phyloP scores from a whole-genome alignment of 2,329 filamentous ascomycete species.

The Botrytis deweyae region DNA sequence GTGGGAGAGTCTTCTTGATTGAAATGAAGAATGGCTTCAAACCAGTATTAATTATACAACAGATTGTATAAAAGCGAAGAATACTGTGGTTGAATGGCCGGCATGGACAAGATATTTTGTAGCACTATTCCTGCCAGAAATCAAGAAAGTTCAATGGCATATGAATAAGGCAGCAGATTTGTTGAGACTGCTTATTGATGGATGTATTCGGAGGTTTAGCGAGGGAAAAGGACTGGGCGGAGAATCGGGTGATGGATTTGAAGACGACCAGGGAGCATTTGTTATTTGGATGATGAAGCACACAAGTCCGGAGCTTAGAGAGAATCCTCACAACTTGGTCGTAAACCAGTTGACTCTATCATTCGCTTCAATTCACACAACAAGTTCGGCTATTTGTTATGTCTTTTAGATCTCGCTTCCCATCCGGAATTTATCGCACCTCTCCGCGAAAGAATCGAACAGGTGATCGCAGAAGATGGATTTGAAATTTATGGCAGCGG shows the following conservation, averaged over 20 bases:
- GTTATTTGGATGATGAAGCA: conserved; percentile 6
- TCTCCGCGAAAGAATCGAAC: conserved; percentile 33
- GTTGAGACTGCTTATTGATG: conserved; percentile 2
- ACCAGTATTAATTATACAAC: background rate
- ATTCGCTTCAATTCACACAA: conserved; percentile 52
- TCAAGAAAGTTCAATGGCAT: background rate
- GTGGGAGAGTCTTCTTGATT: conserved; percentile 10
- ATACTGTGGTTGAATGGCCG: background rate
- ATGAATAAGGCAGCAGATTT: background rate
- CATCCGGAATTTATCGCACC: conserved; percentile 45
- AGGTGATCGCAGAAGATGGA: conserved; percentile 39
- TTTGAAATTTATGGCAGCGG: conserved; percentile 48
- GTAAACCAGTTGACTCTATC: conserved; percentile 1
- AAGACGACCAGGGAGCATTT: background rate
- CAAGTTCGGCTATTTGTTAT: conserved; percentile 47
- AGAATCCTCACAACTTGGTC: background rate
- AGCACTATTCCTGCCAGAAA: conserved; percentile 3
- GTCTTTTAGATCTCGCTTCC: conserved; percentile 53
- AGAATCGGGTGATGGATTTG: background rate
- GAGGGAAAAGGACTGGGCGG: background rate
- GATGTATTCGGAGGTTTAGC: background rate
- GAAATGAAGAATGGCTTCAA: conserved; percentile 17
- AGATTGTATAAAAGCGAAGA: background rate
- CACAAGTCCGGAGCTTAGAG: background rate
- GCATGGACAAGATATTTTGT: background rate